Percentiles rank a stretch among this genome's conserved stretches.
Evolutionary conservation across 306 rosid genomes (phyloP).

Genomic region (Spatholobus suberectus): DNA sequence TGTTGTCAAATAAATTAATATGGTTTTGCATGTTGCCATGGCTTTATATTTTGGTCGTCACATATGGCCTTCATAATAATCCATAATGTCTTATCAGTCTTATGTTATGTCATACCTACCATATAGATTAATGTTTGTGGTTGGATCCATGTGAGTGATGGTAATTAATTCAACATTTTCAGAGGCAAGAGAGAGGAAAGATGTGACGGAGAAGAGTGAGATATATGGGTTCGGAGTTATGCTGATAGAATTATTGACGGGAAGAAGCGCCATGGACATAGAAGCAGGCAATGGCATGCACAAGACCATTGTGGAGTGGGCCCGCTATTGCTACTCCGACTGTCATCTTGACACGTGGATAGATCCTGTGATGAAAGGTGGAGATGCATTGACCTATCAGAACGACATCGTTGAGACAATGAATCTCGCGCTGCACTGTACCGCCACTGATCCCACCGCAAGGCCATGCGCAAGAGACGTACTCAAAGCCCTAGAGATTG

Average conservation of each 20-base stretch:
- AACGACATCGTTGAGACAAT: constrained; percentile 73
- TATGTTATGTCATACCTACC: background rate
- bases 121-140: background rate
- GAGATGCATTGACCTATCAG: constrained; percentile 42
- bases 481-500: constrained; percentile 57
- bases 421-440: constrained; percentile 83
- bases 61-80: background rate
- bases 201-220: constrained; percentile 66
- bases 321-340: constrained; percentile 78
- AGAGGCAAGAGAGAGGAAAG: constrained; percentile 60
- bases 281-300: constrained; percentile 53
- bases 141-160: background rate
- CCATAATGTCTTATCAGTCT: background rate
- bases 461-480: constrained; percentile 76
- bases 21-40: background rate
- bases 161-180: constrained; percentile 15
- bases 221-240: constrained; percentile 73
- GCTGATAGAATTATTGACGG: constrained; percentile 78
- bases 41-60: background rate
- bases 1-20: background rate
- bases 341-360: constrained; percentile 79
- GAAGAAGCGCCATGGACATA: constrained; percentile 66
- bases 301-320: constrained; percentile 79
- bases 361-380: constrained; percentile 60
- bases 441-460: constrained; percentile 75